Conservation (phyloP, 306 rosid genomes). For the Sophora flavescens region DNA sequence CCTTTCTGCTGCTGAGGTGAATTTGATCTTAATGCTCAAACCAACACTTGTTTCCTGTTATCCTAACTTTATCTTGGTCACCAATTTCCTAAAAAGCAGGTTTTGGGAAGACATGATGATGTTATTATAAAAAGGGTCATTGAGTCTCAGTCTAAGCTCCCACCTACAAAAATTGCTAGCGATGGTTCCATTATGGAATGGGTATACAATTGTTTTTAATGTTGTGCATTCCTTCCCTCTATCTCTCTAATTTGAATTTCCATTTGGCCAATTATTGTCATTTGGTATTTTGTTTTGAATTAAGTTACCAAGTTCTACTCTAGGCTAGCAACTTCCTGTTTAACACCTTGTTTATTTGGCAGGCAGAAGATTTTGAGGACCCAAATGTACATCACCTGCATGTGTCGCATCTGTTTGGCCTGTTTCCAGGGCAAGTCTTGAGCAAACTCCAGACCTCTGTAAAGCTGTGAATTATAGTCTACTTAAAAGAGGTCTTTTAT, state of each 20-base stretch:
- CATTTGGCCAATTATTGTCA: constrained; percentile 2
- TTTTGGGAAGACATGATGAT: constrained; percentile 79
- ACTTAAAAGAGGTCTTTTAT: constrained; percentile 76
- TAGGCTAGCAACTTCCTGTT: constrained; percentile 28
- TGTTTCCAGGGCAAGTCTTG: constrained; percentile 84
- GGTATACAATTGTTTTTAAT: constrained; percentile 59
- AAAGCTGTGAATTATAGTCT: constrained; percentile 75
- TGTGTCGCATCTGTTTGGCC: constrained; percentile 82
- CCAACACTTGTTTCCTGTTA: constrained; percentile 12
- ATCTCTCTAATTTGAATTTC: background rate
- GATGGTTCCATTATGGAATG: constrained; percentile 97
- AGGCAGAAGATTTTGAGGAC: constrained; percentile 90
- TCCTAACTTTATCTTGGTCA: constrained; percentile 35
- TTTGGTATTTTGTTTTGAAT: constrained; percentile 16
- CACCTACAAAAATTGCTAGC: constrained; percentile 73
- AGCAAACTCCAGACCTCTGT: constrained; percentile 77
- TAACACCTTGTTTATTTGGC: constrained; percentile 40
- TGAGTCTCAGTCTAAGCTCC: constrained; percentile 68
- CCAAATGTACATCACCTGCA: constrained; percentile 84
- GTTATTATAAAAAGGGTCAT: constrained; percentile 62
- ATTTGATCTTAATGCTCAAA: constrained; percentile 42
- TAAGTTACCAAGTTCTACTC: constrained; percentile 25
- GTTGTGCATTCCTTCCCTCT: constrained; percentile 18
- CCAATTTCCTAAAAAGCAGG: constrained; percentile 54
- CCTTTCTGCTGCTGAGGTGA: constrained; percentile 87